Conservation (phyloP, 805 yeast species). For the Starmerella ratchasimensis region DNA sequence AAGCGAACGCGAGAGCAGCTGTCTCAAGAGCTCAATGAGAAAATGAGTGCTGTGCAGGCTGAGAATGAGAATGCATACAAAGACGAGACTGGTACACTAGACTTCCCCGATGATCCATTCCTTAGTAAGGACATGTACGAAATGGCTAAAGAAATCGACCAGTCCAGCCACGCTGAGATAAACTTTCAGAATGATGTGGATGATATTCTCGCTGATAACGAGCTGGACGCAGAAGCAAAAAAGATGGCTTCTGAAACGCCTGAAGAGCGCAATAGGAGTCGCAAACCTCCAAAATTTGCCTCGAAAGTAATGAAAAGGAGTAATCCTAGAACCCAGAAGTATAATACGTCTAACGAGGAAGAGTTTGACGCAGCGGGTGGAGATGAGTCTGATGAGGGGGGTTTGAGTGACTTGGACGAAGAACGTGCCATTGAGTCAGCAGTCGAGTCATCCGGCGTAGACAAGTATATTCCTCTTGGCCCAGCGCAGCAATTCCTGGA, state of each 20-base stretch:
- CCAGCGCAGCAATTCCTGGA: constrained; percentile 18
- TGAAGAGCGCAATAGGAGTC: constrained; percentile 5
- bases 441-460: too few species aligned
- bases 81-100: constrained; percentile 14
- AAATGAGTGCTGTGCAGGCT: constrained; percentile 4
- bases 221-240: constrained; percentile 18
- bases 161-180: constrained; percentile 23
- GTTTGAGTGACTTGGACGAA: constrained; percentile 1
- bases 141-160: constrained; percentile 21
- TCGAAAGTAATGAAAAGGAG: constrained; percentile 4
- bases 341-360: too few species aligned
- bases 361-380: too few species aligned
- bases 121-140: constrained; percentile 16
- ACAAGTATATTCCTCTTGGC: constrained; percentile 10
- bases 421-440: background rate
- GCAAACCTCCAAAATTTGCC: background rate
- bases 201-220: constrained; percentile 19
- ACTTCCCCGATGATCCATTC: constrained; percentile 19
- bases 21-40: constrained; percentile 7
- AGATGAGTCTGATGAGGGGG: constrained; percentile 1
- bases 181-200: constrained; percentile 22
- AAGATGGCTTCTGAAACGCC: constrained; percentile 9
- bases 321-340: too few species aligned
- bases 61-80: constrained; percentile 10
- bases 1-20: constrained; percentile 3